Percentiles rank a stretch among this genome's conserved stretches.
These are phyloP conservation scores for Plasmodium coatneyi DNA, from an alignment of 169 alveolate genomes.

Conservation along the genomic window DNA sequence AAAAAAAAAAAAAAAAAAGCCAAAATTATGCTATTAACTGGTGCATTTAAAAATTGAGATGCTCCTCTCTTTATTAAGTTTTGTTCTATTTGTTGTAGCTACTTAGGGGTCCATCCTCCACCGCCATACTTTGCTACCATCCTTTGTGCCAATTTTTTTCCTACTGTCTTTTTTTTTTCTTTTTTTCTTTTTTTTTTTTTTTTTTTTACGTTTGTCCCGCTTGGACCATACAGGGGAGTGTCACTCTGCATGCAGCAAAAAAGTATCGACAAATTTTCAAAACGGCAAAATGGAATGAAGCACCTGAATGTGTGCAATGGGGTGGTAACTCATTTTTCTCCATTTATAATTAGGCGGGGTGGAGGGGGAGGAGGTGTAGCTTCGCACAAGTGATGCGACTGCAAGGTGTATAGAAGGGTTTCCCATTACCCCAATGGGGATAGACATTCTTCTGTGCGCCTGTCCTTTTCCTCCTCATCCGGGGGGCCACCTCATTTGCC, in stretches of 20 bases:
- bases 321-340: not conserved
- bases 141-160: not conserved
- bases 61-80: not conserved
- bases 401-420: not conserved
- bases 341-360: not conserved
- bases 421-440: not conserved
- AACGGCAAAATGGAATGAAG: not conserved
- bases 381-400: not conserved
- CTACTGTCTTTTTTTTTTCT: not conserved
- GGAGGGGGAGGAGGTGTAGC: not conserved
- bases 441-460: not conserved
- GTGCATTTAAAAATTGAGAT: not conserved
- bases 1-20: constrained; percentile 8
- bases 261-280: not conserved
- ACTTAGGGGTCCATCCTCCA: not conserved
- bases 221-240: not conserved
- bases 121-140: not conserved
- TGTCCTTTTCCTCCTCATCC: constrained; percentile 78
- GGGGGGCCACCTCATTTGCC: constrained; percentile 90
- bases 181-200: constrained; percentile 9
- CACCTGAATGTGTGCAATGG: not conserved
- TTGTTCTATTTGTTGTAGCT: constrained; percentile 10
- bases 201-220: not conserved
- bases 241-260: not conserved
- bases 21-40: not conserved